Conservation (phyloP, 148 eudicot genomes). For the Cornus florida region DNA sequence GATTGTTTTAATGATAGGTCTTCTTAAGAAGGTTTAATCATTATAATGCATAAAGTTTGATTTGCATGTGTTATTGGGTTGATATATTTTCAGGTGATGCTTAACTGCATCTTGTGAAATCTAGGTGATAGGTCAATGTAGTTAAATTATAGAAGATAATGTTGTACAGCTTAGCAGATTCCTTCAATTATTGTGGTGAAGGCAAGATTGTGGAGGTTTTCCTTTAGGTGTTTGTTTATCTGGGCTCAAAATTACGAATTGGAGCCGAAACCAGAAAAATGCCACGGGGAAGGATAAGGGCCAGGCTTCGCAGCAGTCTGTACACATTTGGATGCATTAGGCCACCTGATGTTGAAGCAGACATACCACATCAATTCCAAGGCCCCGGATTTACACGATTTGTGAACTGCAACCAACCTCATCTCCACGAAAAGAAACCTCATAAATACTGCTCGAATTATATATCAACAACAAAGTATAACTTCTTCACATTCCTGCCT, state of each 20-base stretch:
- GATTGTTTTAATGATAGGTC: not conserved
- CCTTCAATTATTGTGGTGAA: not conserved
- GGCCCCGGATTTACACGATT: slow-evolving; percentile 75
- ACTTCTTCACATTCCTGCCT: slow-evolving; percentile 67
- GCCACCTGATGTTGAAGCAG: slow-evolving; percentile 19
- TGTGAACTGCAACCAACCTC: slow-evolving; percentile 74
- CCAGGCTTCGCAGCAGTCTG: slow-evolving; percentile 62
- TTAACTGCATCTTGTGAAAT: not conserved
- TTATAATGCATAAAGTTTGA: not conserved
- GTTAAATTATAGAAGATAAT: slow-evolving; percentile 8
- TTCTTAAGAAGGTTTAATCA: slow-evolving; percentile 1
- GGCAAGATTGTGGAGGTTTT: not conserved
- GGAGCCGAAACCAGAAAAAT: slow-evolving; percentile 34
- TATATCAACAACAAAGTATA: slow-evolving; percentile 89
- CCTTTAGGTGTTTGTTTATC: not conserved
- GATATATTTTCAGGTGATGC: not conserved
- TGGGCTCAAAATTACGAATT: not conserved
- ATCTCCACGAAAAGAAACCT: slow-evolving; percentile 59
- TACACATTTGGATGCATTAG: slow-evolving; percentile 70
- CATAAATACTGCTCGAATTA: slow-evolving; percentile 63
- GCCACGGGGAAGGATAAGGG: slow-evolving; percentile 74
- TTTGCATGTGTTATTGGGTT: not conserved
- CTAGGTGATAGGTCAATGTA: not conserved
- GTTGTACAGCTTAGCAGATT: not conserved
- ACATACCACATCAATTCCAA: slow-evolving; percentile 40